These are phyloP conservation scores for Diplocarpon mali DNA, from an alignment of 2,329 filamentous ascomycete species.

Conservation along the genomic window DNA sequence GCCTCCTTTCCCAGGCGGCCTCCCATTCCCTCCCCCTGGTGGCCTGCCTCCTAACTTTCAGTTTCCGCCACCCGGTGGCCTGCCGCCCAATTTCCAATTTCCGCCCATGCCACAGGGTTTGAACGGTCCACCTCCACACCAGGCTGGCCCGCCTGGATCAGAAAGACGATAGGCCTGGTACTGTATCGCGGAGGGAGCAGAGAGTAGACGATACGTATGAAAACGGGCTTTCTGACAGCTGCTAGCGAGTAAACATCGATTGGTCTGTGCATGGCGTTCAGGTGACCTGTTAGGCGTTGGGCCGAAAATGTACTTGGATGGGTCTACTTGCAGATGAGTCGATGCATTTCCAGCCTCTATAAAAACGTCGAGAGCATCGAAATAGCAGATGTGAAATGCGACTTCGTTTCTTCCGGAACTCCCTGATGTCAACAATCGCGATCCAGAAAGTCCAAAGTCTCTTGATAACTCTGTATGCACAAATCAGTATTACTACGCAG, in stretches of 20 bases:
- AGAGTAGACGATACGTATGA: too few relatives aligned
- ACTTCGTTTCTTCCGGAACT: too few relatives aligned
- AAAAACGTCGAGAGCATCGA: neutral
- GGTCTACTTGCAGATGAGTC: neutral
- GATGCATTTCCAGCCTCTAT: neutral
- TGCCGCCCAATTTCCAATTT: conserved; percentile 43
- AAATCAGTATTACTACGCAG: too few relatives aligned
- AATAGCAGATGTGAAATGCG: neutral
- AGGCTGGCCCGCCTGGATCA: conserved; percentile 7
- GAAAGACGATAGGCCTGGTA: conserved; percentile 10
- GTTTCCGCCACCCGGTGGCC: conserved; percentile 34
- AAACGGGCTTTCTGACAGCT: too few relatives aligned
- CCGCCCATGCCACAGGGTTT: conserved; percentile 29
- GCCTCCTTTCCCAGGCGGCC: conserved; percentile 33
- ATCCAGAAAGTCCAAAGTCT: too few relatives aligned
- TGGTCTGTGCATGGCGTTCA: conserved; percentile 9
- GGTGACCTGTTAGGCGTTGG: conserved; percentile 8
- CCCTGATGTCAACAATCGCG: too few relatives aligned
- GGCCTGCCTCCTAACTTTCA: conserved; percentile 22
- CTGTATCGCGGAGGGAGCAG: neutral
- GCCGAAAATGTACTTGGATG: conserved; percentile 4
- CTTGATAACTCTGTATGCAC: too few relatives aligned
- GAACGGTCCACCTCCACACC: conserved; percentile 8
- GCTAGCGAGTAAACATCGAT: too few relatives aligned
- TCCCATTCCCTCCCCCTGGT: conserved; percentile 15